Evolutionary conservation across 208 protist species (phyloP), one percentile per base, ranked within the genome.

Genomic region (Leishmania martiniquensis): DNA sequence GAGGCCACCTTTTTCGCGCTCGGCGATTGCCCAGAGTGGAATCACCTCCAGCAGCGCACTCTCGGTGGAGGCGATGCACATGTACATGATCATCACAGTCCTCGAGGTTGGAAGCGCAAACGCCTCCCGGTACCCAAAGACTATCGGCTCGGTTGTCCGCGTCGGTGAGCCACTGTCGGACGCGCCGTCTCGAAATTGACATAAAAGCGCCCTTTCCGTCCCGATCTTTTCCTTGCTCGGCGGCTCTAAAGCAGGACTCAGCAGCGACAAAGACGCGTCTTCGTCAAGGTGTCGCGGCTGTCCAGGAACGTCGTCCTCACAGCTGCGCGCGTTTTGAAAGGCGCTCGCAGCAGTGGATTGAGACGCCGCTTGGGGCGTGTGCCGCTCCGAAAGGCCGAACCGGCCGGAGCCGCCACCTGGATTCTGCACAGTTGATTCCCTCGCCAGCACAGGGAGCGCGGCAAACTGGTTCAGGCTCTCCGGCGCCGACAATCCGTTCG

Each of bases 11-110:
- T 81, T 82, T 32, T 78, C 66, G 29, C 79, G 60, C 49, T 85
- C 83, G 15, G 91, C 85, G 55, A 92, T 91, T 9, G 82, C 76
- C 88, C 89, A 93, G 47, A 95, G 80, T 25, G 86, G 86, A 59
- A 95, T 76, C 34, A 87, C 77, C 59, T 93, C 88, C 20, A 75
- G 59, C 60, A 91, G 82, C 25, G 75, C 77, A 69, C 90, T 89
- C 60, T 94, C 90, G 2, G 80, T 83, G 2, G 72, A 86, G 32
- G 63, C 76, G 25, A 96, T 73, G 22, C 90, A 68, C 92, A 93
- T 94, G 80, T 93, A 94, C 34, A 89, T 34, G 7, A 96, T 59
- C 52, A 90, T 75, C 42, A 84, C 78, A 60, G 72, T 85, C 25
- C 91, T 77, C 32, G 91, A 86, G 10, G 47, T 81, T 1, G 78